These are phyloP conservation scores for Eucalyptus pumila DNA, from an alignment of 345 rosid species.

Conservation along the genomic window DNA sequence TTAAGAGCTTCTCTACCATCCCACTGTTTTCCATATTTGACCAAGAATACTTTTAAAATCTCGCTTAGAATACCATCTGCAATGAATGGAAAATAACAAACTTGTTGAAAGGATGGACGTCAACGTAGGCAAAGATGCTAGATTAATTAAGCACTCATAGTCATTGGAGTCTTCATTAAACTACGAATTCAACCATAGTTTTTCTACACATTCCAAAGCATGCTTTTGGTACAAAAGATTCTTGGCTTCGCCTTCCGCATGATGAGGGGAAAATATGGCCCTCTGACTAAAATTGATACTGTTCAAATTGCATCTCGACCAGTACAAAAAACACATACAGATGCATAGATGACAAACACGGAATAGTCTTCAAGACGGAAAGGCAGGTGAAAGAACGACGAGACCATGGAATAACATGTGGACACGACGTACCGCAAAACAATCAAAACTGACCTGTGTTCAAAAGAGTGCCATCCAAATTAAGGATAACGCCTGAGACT, in stretches of 20 bases:
- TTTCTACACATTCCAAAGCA: neutral
- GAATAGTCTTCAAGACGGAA: neutral
- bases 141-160: neutral
- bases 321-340: neutral
- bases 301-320: neutral
- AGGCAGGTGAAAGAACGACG: neutral
- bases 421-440: neutral
- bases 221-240: neutral
- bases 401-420: neutral
- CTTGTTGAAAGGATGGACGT: neutral
- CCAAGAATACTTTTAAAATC: constrained; percentile 44
- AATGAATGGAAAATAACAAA: neutral
- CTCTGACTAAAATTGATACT: neutral
- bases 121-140: neutral
- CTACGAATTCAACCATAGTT: neutral
- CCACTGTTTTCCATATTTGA: constrained; percentile 80
- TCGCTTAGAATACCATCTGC: constrained; percentile 56
- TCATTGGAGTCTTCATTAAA: neutral
- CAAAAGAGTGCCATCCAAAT: constrained; percentile 63
- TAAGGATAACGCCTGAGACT: constrained; percentile 47
- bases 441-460: neutral
- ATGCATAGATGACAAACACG: neutral
- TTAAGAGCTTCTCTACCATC: constrained; percentile 74
- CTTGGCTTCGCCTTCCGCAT: neutral
- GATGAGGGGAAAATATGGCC: neutral